Conservation (phyloP, 1,139 yeast species). For the Scheffersomyces illinoinensis region DNA sequence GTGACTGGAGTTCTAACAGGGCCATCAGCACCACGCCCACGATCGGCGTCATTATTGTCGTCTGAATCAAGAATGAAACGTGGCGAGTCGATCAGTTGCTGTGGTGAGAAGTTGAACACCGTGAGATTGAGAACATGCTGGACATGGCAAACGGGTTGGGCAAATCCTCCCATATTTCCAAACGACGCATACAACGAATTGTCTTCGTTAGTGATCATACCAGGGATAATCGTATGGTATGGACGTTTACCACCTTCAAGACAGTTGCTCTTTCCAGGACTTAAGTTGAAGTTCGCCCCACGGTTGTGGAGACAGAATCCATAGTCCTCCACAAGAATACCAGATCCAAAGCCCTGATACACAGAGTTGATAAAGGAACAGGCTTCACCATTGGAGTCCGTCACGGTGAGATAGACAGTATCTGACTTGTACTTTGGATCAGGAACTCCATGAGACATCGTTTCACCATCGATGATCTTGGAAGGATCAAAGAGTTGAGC, state of each 20-base stretch:
- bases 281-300: constrained; percentile 72
- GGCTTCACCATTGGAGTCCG: constrained; percentile 75
- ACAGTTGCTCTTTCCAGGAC: constrained; percentile 57
- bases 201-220: constrained; percentile 56
- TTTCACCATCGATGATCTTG: constrained; percentile 42
- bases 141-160: constrained; percentile 85
- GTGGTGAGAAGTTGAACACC: constrained; percentile 67
- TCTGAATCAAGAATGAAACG: constrained; percentile 63
- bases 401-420: constrained; percentile 72
- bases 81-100: constrained; percentile 76
- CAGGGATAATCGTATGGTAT: constrained; percentile 84
- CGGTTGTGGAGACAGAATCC: constrained; percentile 79
- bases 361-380: constrained; percentile 82
- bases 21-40: constrained; percentile 65
- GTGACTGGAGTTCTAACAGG: constrained; percentile 65
- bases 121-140: constrained; percentile 71
- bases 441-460: constrained; percentile 57
- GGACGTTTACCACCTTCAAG: constrained; percentile 74
- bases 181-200: constrained; percentile 62
- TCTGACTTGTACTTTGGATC: constrained; percentile 67
- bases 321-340: constrained; percentile 62
- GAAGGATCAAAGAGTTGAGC: constrained; percentile 45
- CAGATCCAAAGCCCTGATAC: constrained; percentile 71
- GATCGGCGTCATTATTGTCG: constrained; percentile 44
- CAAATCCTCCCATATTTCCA: constrained; percentile 89